A percentile compares a stretch with the other conserved stretches of the same genome.
phyloP scores from a whole-genome alignment of 2,329 filamentous ascomycete species.

The Ophiostoma sp. region DNA sequence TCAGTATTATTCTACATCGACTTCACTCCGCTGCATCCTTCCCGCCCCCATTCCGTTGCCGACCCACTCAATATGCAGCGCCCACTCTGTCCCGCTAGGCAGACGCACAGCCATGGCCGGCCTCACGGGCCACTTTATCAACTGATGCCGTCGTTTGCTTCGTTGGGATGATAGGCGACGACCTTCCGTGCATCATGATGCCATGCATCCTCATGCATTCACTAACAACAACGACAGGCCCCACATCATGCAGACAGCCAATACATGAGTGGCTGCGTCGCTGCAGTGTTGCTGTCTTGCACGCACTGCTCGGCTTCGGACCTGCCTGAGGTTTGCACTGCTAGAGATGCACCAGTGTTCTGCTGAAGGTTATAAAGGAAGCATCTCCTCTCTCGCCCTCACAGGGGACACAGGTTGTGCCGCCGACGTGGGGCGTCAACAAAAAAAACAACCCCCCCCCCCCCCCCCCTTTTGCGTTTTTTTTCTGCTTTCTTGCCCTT shows the following conservation, averaged over 20 bases:
- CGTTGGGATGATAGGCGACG: neutral
- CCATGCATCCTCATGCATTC: neutral
- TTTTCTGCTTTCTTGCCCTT: too few relatives aligned
- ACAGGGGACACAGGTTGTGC: neutral
- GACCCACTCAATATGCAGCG: neutral
- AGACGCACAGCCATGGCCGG: conserved; percentile 5
- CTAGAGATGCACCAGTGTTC: too few relatives aligned
- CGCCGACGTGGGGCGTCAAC: neutral
- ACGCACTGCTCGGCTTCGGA: neutral
- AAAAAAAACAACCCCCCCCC: too few relatives aligned
- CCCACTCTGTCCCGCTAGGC: neutral
- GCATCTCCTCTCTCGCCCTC: neutral
- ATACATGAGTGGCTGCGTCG: neutral
- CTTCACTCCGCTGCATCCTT: neutral
- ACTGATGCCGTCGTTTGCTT: neutral
- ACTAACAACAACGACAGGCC: neutral
- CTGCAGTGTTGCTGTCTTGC: neutral
- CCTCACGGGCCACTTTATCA: neutral
- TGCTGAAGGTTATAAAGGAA: neutral
- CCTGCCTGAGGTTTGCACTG: too few relatives aligned
- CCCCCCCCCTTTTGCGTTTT: too few relatives aligned
- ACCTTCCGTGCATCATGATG: neutral
- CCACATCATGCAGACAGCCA: neutral
- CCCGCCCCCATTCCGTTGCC: neutral
- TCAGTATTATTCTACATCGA: too few relatives aligned